phyloP scores from a whole-genome alignment of 495 filamentous ascomycete genomes.

The Beverwykella pulmonaria region DNA sequence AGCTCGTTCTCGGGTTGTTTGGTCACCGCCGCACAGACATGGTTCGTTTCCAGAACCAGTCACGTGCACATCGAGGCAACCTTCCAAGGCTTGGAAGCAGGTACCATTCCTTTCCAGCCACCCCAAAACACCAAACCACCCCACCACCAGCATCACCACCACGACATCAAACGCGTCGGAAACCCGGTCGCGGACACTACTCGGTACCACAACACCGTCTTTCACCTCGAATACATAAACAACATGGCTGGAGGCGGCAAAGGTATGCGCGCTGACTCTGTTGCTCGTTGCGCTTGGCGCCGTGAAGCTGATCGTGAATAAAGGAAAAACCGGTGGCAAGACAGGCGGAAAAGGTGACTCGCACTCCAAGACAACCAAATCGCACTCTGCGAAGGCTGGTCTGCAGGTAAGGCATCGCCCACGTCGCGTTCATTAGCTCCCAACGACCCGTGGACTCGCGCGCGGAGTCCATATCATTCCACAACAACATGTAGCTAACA shows the following conservation, averaged over 20 bases:
- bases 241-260: constrained; percentile 48
- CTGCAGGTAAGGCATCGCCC: constrained; percentile 77
- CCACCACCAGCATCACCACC: constrained; percentile 22
- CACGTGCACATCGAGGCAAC: neutral
- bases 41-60: neutral
- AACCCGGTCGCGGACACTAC: constrained; percentile 30
- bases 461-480: neutral
- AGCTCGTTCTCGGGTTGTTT: neutral
- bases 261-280: constrained; percentile 39
- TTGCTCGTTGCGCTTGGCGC: neutral
- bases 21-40: constrained; percentile 1
- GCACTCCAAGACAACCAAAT: constrained; percentile 89
- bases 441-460: neutral
- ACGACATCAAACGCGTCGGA: constrained; percentile 6
- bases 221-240: constrained; percentile 5
- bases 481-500: constrained; percentile 25
- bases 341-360: constrained; percentile 68
- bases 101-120: constrained; percentile 17
- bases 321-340: constrained; percentile 85
- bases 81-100: neutral
- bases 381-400: constrained; percentile 96
- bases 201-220: constrained; percentile 3
- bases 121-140: constrained; percentile 13
- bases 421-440: neutral
- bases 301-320: constrained; percentile 18